A percentile compares a stretch with the other conserved stretches of the same genome.
Conservation (phyloP, 2,329 filamentous ascomycete genomes). For the Dothideomycetes sp. region DNA sequence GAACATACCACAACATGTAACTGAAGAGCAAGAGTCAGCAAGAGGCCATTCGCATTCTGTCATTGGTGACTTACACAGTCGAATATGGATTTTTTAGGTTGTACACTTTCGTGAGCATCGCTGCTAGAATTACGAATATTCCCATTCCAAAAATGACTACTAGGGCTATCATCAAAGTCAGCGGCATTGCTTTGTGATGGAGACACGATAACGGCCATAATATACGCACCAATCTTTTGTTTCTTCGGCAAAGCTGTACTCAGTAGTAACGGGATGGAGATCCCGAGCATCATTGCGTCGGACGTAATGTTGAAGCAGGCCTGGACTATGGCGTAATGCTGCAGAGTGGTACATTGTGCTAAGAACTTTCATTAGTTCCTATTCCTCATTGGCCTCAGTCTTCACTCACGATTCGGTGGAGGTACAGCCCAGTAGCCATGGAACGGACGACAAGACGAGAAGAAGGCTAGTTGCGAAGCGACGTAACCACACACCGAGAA, state of each 20-base stretch:
- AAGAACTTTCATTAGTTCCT: not conserved
- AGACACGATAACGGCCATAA: too few species aligned
- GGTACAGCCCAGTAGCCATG: conserved; percentile 50
- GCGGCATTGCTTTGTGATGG: too few species aligned
- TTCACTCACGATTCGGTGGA: conserved; percentile 36
- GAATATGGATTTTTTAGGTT: conserved; percentile 36
- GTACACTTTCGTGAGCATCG: conserved; percentile 40
- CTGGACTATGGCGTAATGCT: conserved; percentile 50
- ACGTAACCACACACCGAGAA: conserved; percentile 42
- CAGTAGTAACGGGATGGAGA: conserved; percentile 46
- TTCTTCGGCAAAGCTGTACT: conserved; percentile 40
- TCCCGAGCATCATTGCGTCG: conserved; percentile 48
- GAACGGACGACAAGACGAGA: conserved; percentile 45
- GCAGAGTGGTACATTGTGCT: conserved; percentile 47
- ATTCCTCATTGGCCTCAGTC: not conserved
- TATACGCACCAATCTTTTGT: conserved; percentile 46
- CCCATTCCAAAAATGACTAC: conserved; percentile 38
- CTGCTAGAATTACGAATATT: conserved; percentile 35
- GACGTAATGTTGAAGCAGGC: conserved; percentile 51
- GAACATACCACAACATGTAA: conserved; percentile 20
- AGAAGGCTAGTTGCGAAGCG: conserved; percentile 47
- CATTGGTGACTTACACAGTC: too few species aligned
- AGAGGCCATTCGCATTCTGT: too few species aligned
- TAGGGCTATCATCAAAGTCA: too few species aligned
- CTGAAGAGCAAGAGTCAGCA: too few species aligned